Evolutionary conservation across 108 stramenopile species (phyloP).

Genomic region (Stephanodiscus minutulus): DNA sequence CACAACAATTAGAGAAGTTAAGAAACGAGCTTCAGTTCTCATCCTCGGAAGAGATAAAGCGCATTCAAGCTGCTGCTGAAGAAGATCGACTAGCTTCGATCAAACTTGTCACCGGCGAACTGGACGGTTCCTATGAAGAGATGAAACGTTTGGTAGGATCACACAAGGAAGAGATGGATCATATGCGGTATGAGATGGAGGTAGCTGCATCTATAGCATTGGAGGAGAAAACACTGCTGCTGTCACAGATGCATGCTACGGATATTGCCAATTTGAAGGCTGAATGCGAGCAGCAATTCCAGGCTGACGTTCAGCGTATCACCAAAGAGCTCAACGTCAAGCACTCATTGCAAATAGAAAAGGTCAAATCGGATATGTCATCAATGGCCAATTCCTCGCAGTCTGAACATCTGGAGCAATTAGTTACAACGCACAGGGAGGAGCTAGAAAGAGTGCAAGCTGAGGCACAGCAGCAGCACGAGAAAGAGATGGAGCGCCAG

Average conservation of each 20-base stretch:
- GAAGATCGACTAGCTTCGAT: conserved; percentile 10
- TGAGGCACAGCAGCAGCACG: conserved; percentile 13
- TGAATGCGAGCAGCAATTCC: neutral
- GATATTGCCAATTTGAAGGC: conserved; percentile 2
- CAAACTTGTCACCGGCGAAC: conserved; percentile 4
- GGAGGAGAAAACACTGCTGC: neutral
- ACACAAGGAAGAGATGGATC: conserved; percentile 35
- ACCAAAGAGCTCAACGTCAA: neutral
- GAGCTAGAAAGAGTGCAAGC: conserved; percentile 20
- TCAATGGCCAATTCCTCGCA: conserved; percentile 4
- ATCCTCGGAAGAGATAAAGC: conserved; percentile 17
- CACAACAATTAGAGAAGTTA: conserved; percentile 35
- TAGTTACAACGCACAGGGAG: conserved; percentile 19
- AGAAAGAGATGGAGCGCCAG: conserved; percentile 1
- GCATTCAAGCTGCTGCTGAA: conserved; percentile 9
- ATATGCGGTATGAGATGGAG: conserved; percentile 5
- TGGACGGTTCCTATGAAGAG: conserved; percentile 15
- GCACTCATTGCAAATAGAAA: conserved; percentile 1
- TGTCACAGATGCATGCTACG: neutral
- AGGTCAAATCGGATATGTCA: conserved; percentile 12
- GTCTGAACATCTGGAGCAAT: conserved; percentile 22
- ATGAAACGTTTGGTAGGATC: conserved; percentile 20
- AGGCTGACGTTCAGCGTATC: neutral
- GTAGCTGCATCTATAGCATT: neutral
- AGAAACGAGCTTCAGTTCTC: conserved; percentile 13